Percentiles rank a stretch among this genome's conserved stretches.
phyloP scores from a whole-genome alignment of 2,329 filamentous ascomycete genomes.

The Hymenoscyphus occultus region DNA sequence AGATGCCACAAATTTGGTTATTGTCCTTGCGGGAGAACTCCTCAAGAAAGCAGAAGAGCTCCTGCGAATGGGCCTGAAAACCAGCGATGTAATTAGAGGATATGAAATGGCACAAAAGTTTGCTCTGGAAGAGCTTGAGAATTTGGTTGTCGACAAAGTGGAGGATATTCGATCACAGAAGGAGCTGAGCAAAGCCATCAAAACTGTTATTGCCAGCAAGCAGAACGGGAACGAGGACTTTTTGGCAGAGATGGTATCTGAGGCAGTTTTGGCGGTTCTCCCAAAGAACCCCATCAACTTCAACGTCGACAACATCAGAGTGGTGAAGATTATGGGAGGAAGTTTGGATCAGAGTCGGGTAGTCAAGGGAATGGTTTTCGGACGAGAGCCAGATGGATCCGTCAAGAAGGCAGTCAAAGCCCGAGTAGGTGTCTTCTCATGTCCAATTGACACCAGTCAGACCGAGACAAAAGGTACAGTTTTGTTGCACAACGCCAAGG shows the following conservation, averaged over 20 bases:
- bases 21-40: conserved; percentile 90
- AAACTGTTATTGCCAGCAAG: conserved; percentile 94
- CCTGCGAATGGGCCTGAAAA: conserved; percentile 94
- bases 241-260: conserved; percentile 81
- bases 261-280: conserved; percentile 79
- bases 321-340: conserved; percentile 99
- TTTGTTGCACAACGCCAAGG: conserved; percentile 91
- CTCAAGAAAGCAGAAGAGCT: conserved; percentile 96
- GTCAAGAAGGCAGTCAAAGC: conserved; percentile 90
- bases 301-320: conserved; percentile 98
- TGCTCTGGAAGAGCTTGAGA: conserved; percentile 80
- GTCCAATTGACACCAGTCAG: conserved; percentile 90
- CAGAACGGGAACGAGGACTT: conserved; percentile 91
- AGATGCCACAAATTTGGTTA: conserved; percentile 96
- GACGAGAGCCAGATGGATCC: conserved; percentile 86
- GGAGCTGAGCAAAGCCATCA: conserved; percentile 91
- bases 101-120: conserved; percentile 94
- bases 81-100: conserved; percentile 92
- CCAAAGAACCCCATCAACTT: conserved; percentile 95
- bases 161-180: conserved; percentile 75
- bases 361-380: conserved; percentile 97
- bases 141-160: conserved; percentile 87
- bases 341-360: conserved; percentile 91
- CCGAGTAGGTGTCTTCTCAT: conserved; percentile 96
- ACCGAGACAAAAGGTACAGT: conserved; percentile 99